These are phyloP conservation scores for Ulota crispa DNA, from an alignment of 225 moss, liverwort and hornwort genomes.

Conservation along the genomic window DNA sequence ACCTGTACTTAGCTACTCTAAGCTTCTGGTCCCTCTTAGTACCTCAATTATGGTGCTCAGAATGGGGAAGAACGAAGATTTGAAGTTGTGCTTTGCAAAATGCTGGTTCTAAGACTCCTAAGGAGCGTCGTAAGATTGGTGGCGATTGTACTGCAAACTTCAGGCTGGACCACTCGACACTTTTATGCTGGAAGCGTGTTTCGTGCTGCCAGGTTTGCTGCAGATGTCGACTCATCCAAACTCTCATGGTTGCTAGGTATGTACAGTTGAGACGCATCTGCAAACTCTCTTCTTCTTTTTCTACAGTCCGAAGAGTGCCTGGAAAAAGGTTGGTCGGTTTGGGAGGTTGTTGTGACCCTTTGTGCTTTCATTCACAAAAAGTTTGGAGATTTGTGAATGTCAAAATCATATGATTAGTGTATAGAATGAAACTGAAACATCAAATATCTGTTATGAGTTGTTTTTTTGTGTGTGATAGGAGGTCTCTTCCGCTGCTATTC, in stretches of 20 bases:
- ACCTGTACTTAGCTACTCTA: neutral
- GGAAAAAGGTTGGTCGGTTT: neutral
- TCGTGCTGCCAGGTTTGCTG: conserved; percentile 22
- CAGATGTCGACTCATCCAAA: conserved; percentile 14
- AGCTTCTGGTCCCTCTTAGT: neutral
- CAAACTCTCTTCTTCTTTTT: conserved; percentile 12
- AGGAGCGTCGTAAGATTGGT: neutral
- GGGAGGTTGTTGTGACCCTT: neutral
- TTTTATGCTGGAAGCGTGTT: conserved; percentile 13
- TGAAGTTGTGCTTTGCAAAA: neutral
- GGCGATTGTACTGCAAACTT: neutral
- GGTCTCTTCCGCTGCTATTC: neutral
- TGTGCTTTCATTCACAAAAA: no score
- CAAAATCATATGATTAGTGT: neutral
- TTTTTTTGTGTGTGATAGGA: neutral
- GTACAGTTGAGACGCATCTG: neutral
- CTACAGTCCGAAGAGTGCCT: neutral
- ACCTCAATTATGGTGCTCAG: neutral
- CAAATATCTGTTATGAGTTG: conserved; percentile 6
- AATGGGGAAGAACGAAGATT: conserved; percentile 1
- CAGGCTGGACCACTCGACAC: conserved; percentile 29
- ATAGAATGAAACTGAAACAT: neutral
- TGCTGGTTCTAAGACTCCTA: neutral
- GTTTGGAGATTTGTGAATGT: neutral
- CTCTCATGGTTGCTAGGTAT: conserved; percentile 1